These are phyloP conservation scores for Ambrosiella cleistominuta DNA, from an alignment of 2,329 filamentous ascomycete genomes.

Conservation along the genomic window DNA sequence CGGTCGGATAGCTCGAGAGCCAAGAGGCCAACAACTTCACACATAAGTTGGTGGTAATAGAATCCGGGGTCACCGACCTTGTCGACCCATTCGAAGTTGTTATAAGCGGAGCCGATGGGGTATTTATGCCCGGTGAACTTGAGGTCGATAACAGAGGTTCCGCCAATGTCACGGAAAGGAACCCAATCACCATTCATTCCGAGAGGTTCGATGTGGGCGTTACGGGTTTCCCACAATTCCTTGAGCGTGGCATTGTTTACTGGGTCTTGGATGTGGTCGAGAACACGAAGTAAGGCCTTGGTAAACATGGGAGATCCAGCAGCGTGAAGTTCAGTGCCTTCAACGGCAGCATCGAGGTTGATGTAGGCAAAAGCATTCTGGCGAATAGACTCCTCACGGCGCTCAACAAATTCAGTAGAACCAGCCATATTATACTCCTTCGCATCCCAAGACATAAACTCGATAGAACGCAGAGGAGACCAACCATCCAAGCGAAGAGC, in stretches of 20 bases:
- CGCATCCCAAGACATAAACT: conserved; percentile 94
- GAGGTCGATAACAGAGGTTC: conserved; percentile 74
- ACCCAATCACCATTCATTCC: conserved; percentile 69
- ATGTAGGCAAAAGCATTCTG: conserved; percentile 69
- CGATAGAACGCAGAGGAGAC: conserved; percentile 83
- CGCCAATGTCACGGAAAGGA: conserved; percentile 80
- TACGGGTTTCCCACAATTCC: conserved; percentile 54
- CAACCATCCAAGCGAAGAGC: conserved; percentile 61
- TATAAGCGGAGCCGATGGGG: conserved; percentile 72
- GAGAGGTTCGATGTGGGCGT: conserved; percentile 45
- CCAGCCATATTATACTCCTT: conserved; percentile 87
- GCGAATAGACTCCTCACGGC: conserved; percentile 55
- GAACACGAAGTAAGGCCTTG: conserved; percentile 50
- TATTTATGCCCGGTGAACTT: conserved; percentile 50
- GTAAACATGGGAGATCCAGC: conserved; percentile 67
- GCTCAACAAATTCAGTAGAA: conserved; percentile 88
- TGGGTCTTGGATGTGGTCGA: conserved; percentile 61
- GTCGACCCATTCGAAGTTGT: conserved; percentile 76
- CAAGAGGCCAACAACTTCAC: conserved; percentile 64
- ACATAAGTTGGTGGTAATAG: conserved; percentile 60
- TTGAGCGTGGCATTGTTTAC: conserved; percentile 52
- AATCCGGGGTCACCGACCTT: conserved; percentile 68
- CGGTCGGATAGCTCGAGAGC: conserved; percentile 70
- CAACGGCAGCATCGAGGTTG: conserved; percentile 73
- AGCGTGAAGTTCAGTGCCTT: conserved; percentile 42